phyloP scores from a whole-genome alignment of 2,329 filamentous ascomycete genomes.

The Dryadomyces quercus-mongolicae region DNA sequence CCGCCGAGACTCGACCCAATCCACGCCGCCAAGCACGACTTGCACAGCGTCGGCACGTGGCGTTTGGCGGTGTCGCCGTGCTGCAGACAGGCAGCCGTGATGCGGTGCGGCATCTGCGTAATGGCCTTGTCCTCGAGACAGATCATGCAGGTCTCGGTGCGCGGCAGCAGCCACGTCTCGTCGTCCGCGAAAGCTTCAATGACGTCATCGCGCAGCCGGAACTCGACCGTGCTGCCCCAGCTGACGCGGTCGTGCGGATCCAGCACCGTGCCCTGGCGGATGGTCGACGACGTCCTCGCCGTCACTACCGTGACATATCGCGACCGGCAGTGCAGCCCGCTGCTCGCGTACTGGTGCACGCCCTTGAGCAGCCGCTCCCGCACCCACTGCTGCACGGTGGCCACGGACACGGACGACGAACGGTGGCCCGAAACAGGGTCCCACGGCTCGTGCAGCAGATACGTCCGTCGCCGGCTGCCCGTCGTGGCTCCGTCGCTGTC shows the following conservation, averaged over 20 bases:
- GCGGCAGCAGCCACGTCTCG: conserved; percentile 22
- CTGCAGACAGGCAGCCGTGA: conserved; percentile 17
- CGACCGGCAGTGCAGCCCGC: conserved; percentile 2
- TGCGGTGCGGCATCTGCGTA: conserved; percentile 20
- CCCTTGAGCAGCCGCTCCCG: conserved; percentile 6
- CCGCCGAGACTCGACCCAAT: conserved; percentile 19
- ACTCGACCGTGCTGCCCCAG: conserved; percentile 18
- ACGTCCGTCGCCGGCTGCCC: conserved; percentile 17
- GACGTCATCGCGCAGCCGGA: conserved; percentile 16
- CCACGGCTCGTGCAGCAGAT: conserved; percentile 18
- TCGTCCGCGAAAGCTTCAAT: conserved; percentile 17
- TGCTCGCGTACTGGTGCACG: not conserved
- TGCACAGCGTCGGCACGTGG: conserved; percentile 19
- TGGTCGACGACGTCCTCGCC: not conserved
- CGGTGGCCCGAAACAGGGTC: not conserved
- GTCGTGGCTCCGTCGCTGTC: conserved; percentile 4
- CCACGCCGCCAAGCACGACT: conserved; percentile 22
- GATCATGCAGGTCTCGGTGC: conserved; percentile 19
- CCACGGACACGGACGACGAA: not conserved
- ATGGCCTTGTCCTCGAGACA: conserved; percentile 23
- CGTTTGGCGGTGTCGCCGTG: not conserved
- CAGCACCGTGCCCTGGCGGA: no score
- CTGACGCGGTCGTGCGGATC: not conserved
- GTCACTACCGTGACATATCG: conserved; percentile 12
- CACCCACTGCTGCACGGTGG: conserved; percentile 9